These are phyloP conservation scores for Mortierella sp. DNA, from an alignment of 371 early-diverging fungal species.

Conservation along the genomic window DNA sequence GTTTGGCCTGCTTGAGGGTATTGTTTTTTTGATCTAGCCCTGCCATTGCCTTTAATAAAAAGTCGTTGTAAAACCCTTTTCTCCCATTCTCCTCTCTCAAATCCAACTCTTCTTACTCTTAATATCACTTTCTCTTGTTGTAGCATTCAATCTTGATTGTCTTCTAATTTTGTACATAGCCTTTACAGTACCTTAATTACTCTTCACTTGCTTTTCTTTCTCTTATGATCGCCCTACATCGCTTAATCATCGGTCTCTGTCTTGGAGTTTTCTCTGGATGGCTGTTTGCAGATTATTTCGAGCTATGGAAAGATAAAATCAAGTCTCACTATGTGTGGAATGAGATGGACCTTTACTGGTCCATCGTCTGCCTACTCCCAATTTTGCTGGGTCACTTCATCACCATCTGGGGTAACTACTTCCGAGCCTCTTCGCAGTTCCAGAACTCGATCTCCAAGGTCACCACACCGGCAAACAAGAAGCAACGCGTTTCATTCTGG, in stretches of 20 bases:
- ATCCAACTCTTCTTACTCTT: background rate
- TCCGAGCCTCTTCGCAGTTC: slow-evolving; percentile 31
- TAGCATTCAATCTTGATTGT: background rate
- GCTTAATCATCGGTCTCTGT: slow-evolving; percentile 25
- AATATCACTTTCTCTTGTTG: background rate
- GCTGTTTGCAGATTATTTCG: slow-evolving; percentile 39
- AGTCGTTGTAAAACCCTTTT: background rate
- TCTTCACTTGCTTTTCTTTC: background rate
- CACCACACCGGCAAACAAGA: slow-evolving; percentile 26
- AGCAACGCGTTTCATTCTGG: slow-evolving; percentile 34
- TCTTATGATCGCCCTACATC: slow-evolving; percentile 22
- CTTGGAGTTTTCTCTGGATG: slow-evolving; percentile 22
- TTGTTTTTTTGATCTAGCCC: too few relatives aligned
- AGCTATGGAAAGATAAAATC: slow-evolving; percentile 24
- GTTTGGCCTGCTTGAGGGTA: too few relatives aligned
- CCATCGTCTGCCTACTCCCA: slow-evolving; percentile 42
- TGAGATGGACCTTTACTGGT: slow-evolving; percentile 38
- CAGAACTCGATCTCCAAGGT: slow-evolving; percentile 39
- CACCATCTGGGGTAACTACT: slow-evolving; percentile 55
- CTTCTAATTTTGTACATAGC: background rate
- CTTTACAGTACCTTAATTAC: background rate
- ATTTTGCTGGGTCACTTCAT: slow-evolving; percentile 44
- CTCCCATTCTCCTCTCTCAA: background rate
- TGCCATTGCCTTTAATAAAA: too few relatives aligned
- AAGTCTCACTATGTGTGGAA: slow-evolving; percentile 28